Conservation (phyloP, 805 yeast species). For the Monosporozyma unispora region DNA sequence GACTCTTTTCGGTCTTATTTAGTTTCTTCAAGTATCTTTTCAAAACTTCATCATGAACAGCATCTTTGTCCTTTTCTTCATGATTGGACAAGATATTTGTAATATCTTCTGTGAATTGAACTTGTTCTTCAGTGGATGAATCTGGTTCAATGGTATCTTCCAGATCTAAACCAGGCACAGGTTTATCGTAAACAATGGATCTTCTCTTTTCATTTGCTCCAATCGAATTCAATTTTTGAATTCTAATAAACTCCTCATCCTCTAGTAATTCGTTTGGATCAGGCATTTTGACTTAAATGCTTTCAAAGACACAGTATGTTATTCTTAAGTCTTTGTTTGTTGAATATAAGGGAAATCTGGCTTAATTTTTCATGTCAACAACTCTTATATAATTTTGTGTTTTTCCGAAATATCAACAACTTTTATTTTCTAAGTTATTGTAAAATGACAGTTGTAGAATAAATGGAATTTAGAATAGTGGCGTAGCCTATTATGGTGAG, state of each 20-base stretch:
- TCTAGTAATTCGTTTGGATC: constrained; percentile 10
- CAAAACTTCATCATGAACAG: constrained; percentile 6
- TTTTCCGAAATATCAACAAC: not conserved
- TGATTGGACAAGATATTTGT: not conserved
- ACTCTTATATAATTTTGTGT: not conserved
- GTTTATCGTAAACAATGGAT: constrained; percentile 11
- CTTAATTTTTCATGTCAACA: not conserved
- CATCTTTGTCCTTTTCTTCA: not conserved
- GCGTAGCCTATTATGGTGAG: no score
- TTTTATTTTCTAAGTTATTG: not conserved
- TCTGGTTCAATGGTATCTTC: not conserved
- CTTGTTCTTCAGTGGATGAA: not conserved
- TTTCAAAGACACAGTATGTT: not conserved
- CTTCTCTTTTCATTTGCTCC: constrained; percentile 9
- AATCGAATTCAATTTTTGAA: constrained; percentile 18
- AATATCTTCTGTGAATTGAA: not conserved
- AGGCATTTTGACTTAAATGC: not conserved
- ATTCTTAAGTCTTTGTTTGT: not conserved
- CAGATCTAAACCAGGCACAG: not conserved
- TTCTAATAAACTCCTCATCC: constrained; percentile 20
- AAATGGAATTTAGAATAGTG: no score
- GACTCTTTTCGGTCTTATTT: constrained; percentile 7
- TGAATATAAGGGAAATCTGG: not conserved
- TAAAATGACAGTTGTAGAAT: no score
- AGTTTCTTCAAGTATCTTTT: constrained; percentile 8